Percentiles rank a stretch among this genome's conserved stretches.
Conservation (phyloP, 2,329 filamentous ascomycete genomes). For the Kalmusia sp. region DNA sequence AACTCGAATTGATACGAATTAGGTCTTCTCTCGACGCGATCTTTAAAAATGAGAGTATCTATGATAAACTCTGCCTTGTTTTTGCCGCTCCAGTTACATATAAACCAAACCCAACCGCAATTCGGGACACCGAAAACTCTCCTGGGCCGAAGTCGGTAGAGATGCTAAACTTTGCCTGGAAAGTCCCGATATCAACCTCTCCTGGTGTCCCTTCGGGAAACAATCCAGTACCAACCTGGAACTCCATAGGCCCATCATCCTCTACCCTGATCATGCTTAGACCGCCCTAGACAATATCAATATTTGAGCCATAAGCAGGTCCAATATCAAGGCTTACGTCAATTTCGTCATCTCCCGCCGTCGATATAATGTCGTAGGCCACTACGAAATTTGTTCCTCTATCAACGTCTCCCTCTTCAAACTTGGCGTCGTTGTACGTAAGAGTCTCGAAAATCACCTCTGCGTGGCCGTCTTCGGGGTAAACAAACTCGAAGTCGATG, state of each 20-base stretch:
- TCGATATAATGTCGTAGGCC: not conserved
- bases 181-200: not conserved
- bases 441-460: not conserved
- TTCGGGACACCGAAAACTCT: not conserved
- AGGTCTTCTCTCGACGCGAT: too few species aligned
- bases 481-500: constrained; percentile 6
- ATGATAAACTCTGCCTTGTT: too few species aligned
- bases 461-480: not conserved
- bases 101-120: not conserved
- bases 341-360: not conserved
- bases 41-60: too few species aligned
- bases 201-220: not conserved
- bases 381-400: not conserved
- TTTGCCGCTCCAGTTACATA: too few species aligned
- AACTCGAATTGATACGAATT: too few species aligned
- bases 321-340: not conserved
- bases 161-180: not conserved
- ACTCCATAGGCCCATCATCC: not conserved
- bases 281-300: not conserved
- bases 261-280: not conserved
- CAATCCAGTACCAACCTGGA: not conserved
- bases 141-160: not conserved
- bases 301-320: not conserved
- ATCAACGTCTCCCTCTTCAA: constrained; percentile 1
- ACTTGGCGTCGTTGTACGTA: not conserved